These are phyloP conservation scores for Komagataella pseudopastoris DNA, from an alignment of 805 yeast genomes.

Conservation along the genomic window DNA sequence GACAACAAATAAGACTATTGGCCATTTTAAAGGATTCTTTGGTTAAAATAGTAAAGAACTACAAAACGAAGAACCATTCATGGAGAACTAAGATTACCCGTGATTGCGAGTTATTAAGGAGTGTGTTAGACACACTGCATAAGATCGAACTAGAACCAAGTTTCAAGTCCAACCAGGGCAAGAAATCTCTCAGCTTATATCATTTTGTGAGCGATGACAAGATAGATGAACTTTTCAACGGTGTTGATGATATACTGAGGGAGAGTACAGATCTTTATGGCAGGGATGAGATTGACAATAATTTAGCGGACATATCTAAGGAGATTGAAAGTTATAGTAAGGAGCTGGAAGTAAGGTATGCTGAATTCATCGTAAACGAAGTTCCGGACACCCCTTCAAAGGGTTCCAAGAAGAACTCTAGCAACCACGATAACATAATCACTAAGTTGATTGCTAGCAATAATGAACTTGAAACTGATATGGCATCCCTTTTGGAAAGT, in stretches of 20 bases:
- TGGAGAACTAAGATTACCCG: slow-evolving; percentile 10
- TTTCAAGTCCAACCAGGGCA: slow-evolving; percentile 10
- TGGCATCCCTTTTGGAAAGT: slow-evolving; percentile 56
- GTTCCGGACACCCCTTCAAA: slow-evolving; percentile 3
- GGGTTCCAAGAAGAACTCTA: neutral
- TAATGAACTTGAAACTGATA: slow-evolving; percentile 43
- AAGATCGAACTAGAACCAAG: slow-evolving; percentile 21
- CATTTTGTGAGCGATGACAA: slow-evolving; percentile 34
- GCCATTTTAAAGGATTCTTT: slow-evolving; percentile 17
- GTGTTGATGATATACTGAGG: slow-evolving; percentile 15
- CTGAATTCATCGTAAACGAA: slow-evolving; percentile 8
- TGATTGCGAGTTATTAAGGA: slow-evolving; percentile 20
- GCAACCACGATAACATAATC: slow-evolving; percentile 8
- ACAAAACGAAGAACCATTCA: slow-evolving; percentile 10
- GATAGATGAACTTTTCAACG: slow-evolving; percentile 18
- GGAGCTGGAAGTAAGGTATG: slow-evolving; percentile 12
- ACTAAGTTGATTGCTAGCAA: slow-evolving; percentile 23
- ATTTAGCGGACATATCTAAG: slow-evolving; percentile 11
- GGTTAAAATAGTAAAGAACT: slow-evolving; percentile 15
- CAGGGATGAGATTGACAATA: slow-evolving; percentile 13
- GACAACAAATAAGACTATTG: slow-evolving; percentile 32
- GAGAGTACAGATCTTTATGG: slow-evolving; percentile 15
- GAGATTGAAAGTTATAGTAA: slow-evolving; percentile 12
- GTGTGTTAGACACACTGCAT: slow-evolving; percentile 19
- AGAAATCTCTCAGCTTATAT: slow-evolving; percentile 14